Conservation (phyloP, 768 basidiomycete species). For the Podaxis sp. region DNA sequence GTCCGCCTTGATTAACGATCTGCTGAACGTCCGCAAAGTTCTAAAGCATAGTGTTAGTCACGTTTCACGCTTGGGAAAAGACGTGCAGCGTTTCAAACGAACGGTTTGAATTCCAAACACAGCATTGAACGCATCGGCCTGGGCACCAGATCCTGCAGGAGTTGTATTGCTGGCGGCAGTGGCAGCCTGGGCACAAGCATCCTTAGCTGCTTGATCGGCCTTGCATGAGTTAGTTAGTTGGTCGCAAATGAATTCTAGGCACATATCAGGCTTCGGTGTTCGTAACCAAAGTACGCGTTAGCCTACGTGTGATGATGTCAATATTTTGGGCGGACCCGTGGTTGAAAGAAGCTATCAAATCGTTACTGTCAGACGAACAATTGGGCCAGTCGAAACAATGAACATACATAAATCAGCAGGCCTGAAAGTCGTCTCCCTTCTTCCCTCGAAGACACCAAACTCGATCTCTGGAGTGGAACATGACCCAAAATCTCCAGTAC, state of each 20-base stretch:
- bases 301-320: slow-evolving; percentile 49
- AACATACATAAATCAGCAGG: slow-evolving; percentile 41
- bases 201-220: slow-evolving; percentile 49
- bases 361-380: background rate
- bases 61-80: background rate
- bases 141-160: slow-evolving; percentile 40
- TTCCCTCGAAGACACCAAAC: slow-evolving; percentile 48
- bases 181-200: slow-evolving; percentile 38
- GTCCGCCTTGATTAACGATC: slow-evolving; percentile 41
- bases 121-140: slow-evolving; percentile 62
- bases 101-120: slow-evolving; percentile 50
- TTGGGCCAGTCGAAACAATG: background rate
- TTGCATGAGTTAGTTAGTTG: slow-evolving; percentile 47
- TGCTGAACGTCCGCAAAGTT: slow-evolving; percentile 41
- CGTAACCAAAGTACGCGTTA: background rate
- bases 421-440: slow-evolving; percentile 51
- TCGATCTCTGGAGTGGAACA: slow-evolving; percentile 51
- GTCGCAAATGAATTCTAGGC: slow-evolving; percentile 47
- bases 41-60: slow-evolving; percentile 17
- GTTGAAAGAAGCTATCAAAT: slow-evolving; percentile 36
- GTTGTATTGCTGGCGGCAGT: slow-evolving; percentile 36
- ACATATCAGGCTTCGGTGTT: background rate
- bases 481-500: slow-evolving; percentile 42
- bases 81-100: slow-evolving; percentile 8
- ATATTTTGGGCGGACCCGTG: slow-evolving; percentile 61